A percentile compares a stretch with the other conserved stretches of the same genome.
phyloP scores from a whole-genome alignment of 306 rosid species.

The Vigna mungo region DNA sequence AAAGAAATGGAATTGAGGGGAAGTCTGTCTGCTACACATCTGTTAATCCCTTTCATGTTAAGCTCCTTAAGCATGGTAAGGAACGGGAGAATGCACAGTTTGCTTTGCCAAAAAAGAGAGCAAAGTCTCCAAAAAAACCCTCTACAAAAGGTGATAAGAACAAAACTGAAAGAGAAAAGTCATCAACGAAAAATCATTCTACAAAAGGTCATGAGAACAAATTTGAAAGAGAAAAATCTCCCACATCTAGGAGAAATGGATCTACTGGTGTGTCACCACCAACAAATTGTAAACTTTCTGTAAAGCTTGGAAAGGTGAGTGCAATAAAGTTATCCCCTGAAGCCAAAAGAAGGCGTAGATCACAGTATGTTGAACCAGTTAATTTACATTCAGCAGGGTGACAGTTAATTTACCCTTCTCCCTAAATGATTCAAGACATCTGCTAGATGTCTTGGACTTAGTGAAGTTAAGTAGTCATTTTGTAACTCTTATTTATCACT shows the following conservation, averaged over 20 bases:
- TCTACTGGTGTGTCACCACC: constrained; percentile 40
- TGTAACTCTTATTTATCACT: constrained; percentile 40
- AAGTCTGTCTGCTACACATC: constrained; percentile 66
- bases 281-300: constrained; percentile 60
- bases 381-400: constrained; percentile 60
- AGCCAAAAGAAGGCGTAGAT: constrained; percentile 73
- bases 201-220: too few relatives aligned
- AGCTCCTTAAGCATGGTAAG: constrained; percentile 60
- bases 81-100: constrained; percentile 39
- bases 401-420: constrained; percentile 22
- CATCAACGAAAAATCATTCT: neutral
- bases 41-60: constrained; percentile 70
- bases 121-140: constrained; percentile 54
- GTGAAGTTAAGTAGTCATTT: constrained; percentile 16
- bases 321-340: constrained; percentile 68
- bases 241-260: constrained; percentile 49
- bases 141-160: constrained; percentile 43
- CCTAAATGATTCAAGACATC: constrained; percentile 35
- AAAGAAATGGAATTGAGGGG: constrained; percentile 56
- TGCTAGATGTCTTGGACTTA: constrained; percentile 47
- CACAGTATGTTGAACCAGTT: constrained; percentile 61
- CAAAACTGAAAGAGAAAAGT: constrained; percentile 45
- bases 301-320: constrained; percentile 61
- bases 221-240: constrained; percentile 37
- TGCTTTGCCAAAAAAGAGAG: constrained; percentile 63